These are phyloP conservation scores for Aspergillus costaricaensis DNA, from an alignment of 2,329 filamentous ascomycete species.

Conservation along the genomic window DNA sequence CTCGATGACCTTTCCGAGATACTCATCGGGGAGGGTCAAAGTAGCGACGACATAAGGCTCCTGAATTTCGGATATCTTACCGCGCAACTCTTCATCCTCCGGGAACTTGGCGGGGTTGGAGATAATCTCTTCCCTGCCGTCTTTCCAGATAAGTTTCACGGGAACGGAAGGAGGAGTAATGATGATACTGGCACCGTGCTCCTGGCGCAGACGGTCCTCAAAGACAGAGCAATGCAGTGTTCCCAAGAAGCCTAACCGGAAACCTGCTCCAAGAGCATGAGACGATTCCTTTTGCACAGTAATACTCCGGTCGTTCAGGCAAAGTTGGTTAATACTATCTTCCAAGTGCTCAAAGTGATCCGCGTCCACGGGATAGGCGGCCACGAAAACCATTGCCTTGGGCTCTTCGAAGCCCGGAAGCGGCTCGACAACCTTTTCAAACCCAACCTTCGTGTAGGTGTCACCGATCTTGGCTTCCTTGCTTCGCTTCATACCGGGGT, in stretches of 20 bases:
- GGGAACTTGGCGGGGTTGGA: constrained; percentile 89
- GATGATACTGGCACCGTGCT: constrained; percentile 92
- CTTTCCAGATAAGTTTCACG: constrained; percentile 77
- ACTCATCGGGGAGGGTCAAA: constrained; percentile 89
- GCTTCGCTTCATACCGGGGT: constrained; percentile 95
- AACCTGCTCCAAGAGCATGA: constrained; percentile 89
- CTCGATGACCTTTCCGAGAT: constrained; percentile 91
- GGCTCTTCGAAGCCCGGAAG: constrained; percentile 95
- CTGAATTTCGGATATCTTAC: constrained; percentile 62
- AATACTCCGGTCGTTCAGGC: constrained; percentile 92
- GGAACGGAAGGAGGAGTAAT: constrained; percentile 95
- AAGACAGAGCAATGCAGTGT: constrained; percentile 99
- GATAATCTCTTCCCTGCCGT: constrained; percentile 76
- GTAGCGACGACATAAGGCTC: constrained; percentile 80
- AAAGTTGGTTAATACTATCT: constrained; percentile 90
- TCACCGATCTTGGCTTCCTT: constrained; percentile 96
- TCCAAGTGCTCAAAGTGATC: constrained; percentile 82
- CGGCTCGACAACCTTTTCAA: constrained; percentile 73
- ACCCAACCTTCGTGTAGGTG: constrained; percentile 82
- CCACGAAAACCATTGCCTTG: constrained; percentile 98
- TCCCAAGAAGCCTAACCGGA: constrained; percentile 92
- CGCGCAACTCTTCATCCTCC: constrained; percentile 62
- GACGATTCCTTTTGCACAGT: constrained; percentile 93
- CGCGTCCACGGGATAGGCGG: constrained; percentile 92
- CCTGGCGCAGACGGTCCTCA: constrained; percentile 88